A percentile compares a stretch with the other conserved stretches of the same genome.
These are phyloP conservation scores for Wickerhamomyces chaumierensis DNA, from an alignment of 805 yeast genomes.

Conservation along the genomic window DNA sequence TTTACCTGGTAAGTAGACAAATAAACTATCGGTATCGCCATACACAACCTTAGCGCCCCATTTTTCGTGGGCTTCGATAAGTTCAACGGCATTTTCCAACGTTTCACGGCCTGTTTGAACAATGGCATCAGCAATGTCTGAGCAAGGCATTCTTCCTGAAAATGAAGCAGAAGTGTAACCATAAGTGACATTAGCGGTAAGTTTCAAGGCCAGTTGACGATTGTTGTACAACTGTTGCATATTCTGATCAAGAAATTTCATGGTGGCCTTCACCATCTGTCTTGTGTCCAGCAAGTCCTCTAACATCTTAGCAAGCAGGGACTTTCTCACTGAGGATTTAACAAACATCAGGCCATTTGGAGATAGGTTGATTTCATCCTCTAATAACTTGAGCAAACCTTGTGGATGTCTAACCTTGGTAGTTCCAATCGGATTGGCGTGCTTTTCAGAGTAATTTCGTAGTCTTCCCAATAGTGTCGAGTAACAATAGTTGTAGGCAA, in stretches of 20 bases:
- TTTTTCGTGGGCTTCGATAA: constrained; percentile 44
- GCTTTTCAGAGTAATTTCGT: constrained; percentile 33
- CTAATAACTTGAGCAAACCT: constrained; percentile 43
- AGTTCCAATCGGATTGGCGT: constrained; percentile 37
- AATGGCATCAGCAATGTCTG: constrained; percentile 90
- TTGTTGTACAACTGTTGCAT: constrained; percentile 51
- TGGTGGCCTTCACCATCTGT: constrained; percentile 65
- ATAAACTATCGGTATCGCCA: constrained; percentile 93
- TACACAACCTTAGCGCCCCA: constrained; percentile 93
- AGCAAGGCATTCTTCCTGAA: constrained; percentile 95
- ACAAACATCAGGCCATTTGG: constrained; percentile 86
- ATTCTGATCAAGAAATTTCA: constrained; percentile 42
- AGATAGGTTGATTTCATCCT: constrained; percentile 50
- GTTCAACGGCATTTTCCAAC: constrained; percentile 53
- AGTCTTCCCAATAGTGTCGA: constrained; percentile 61
- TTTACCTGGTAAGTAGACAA: constrained; percentile 82
- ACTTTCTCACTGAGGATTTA: constrained; percentile 51
- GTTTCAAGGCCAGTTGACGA: constrained; percentile 76
- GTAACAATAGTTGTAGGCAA: constrained; percentile 84
- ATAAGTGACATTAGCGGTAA: constrained; percentile 91
- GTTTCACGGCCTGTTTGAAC: constrained; percentile 88
- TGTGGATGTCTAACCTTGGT: constrained; percentile 35
- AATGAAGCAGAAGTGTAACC: constrained; percentile 93
- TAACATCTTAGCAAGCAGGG: constrained; percentile 74
- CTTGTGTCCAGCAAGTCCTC: constrained; percentile 74